These are phyloP conservation scores for Yamadazyma ubonensis DNA, from an alignment of 805 yeast genomes.

Conservation along the genomic window DNA sequence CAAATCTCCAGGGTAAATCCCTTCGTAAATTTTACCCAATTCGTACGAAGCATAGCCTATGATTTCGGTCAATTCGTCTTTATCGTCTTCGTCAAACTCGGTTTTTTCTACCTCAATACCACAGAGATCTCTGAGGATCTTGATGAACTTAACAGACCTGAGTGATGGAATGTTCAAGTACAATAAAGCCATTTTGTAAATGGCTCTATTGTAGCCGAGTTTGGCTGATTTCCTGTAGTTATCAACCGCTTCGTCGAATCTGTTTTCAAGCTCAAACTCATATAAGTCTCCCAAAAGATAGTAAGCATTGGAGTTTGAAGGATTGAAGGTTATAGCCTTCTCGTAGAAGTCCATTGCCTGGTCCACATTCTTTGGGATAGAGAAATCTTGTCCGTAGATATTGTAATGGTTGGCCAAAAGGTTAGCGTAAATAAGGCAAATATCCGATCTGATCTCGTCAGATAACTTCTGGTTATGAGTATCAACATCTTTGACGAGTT, in stretches of 20 bases:
- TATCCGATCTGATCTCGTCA: conserved; percentile 26
- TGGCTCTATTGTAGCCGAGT: conserved; percentile 45
- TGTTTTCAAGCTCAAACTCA: conserved; percentile 29
- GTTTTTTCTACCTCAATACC: conserved; percentile 32
- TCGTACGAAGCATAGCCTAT: conserved; percentile 42
- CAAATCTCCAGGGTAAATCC: conserved; percentile 45
- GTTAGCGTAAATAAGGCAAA: conserved; percentile 37
- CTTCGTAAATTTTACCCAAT: conserved; percentile 44
- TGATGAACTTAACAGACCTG: conserved; percentile 35
- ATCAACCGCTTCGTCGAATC: conserved; percentile 32
- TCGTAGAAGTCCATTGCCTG: conserved; percentile 32
- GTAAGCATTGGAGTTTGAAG: conserved; percentile 31
- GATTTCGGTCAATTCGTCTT: conserved; percentile 40
- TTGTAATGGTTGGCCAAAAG: conserved; percentile 36
- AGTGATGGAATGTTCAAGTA: conserved; percentile 33
- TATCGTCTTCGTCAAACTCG: conserved; percentile 38
- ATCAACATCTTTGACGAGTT: conserved; percentile 35
- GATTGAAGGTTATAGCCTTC: conserved; percentile 31
- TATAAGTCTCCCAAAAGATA: conserved; percentile 41
- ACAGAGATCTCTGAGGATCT: conserved; percentile 37
- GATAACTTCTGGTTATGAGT: conserved; percentile 16
- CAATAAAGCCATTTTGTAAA: conserved; percentile 39
- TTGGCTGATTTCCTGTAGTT: conserved; percentile 39
- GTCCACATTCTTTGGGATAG: conserved; percentile 26
- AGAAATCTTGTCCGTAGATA: conserved; percentile 36